A percentile compares a stretch with the other conserved stretches of the same genome.
phyloP scores from a whole-genome alignment of 768 basidiomycete genomes.

The Mycena galericulata region DNA sequence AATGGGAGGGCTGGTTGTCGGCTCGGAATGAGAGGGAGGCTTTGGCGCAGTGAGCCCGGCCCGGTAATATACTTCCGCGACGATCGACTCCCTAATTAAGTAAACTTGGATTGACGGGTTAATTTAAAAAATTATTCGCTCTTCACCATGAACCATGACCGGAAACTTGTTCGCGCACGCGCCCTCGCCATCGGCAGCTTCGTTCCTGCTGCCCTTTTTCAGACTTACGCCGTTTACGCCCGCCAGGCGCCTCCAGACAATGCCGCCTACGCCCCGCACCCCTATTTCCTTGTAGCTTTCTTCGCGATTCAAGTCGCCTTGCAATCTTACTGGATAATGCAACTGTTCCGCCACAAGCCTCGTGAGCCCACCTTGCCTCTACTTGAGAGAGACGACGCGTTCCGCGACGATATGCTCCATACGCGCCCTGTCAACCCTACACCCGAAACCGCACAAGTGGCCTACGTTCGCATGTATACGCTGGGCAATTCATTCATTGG shows the following conservation, averaged over 20 bases:
- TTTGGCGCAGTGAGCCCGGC: not conserved
- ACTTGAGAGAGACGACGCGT: not conserved
- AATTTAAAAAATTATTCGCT: too few relatives aligned
- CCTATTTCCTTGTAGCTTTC: slow-evolving; percentile 19
- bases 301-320: slow-evolving; percentile 19
- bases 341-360: slow-evolving; percentile 1
- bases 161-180: slow-evolving; percentile 14
- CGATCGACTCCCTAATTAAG: not conserved
- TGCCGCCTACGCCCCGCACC: slow-evolving; percentile 24
- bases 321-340: slow-evolving; percentile 25
- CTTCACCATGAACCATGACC: slow-evolving; percentile 6
- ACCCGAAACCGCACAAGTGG: slow-evolving; percentile 38
- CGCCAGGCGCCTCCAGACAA: not conserved
- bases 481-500: slow-evolving; percentile 49
- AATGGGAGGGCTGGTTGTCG: slow-evolving; percentile 48
- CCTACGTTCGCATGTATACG: slow-evolving; percentile 46
- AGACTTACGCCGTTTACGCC: not conserved
- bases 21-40: not conserved
- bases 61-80: not conserved
- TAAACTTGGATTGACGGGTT: too few relatives aligned
- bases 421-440: not conserved
- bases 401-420: not conserved
- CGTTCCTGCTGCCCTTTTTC: not conserved
- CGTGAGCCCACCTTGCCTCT: not conserved
- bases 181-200: slow-evolving; percentile 3